These are phyloP conservation scores for Cladosporium oxysporum DNA, from an alignment of 2,329 filamentous ascomycete genomes.

Conservation along the genomic window DNA sequence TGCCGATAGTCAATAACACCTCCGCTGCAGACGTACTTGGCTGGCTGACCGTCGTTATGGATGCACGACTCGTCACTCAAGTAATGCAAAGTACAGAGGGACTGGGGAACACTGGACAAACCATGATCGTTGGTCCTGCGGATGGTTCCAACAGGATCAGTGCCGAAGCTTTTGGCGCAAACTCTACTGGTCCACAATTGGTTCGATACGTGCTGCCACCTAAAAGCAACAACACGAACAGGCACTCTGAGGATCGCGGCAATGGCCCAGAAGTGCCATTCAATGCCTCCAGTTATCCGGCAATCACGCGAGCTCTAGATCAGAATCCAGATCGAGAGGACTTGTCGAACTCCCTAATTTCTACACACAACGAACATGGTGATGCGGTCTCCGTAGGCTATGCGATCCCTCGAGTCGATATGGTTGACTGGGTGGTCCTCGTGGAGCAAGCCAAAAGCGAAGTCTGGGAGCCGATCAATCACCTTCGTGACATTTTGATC, in stretches of 20 bases:
- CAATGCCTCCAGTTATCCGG: slow-evolving; percentile 61
- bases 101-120: slow-evolving; percentile 67
- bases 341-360: slow-evolving; percentile 64
- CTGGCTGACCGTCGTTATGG: slow-evolving; percentile 79
- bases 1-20: slow-evolving; percentile 72
- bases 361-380: slow-evolving; percentile 72
- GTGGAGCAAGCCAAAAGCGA: slow-evolving; percentile 75
- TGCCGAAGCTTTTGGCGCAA: slow-evolving; percentile 18
- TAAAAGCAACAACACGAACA: slow-evolving; percentile 26
- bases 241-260: slow-evolving; percentile 38
- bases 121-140: slow-evolving; percentile 69
- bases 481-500: slow-evolving; percentile 76
- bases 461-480: slow-evolving; percentile 73
- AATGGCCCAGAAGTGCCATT: slow-evolving; percentile 52
- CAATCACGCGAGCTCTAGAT: slow-evolving; percentile 60
- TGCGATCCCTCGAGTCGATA: slow-evolving; percentile 64
- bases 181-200: not conserved
- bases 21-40: slow-evolving; percentile 67
- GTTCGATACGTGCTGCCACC: slow-evolving; percentile 36
- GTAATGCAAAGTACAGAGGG: slow-evolving; percentile 68
- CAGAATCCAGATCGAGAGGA: not conserved
- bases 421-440: slow-evolving; percentile 81
- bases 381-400: slow-evolving; percentile 75
- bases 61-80: slow-evolving; percentile 63
- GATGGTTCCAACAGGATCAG: slow-evolving; percentile 61